Percentiles rank a stretch among this genome's conserved stretches.
These are phyloP conservation scores for Dittrichia graveolens DNA, from an alignment of 129 eudicot genomes.

Conservation along the genomic window DNA sequence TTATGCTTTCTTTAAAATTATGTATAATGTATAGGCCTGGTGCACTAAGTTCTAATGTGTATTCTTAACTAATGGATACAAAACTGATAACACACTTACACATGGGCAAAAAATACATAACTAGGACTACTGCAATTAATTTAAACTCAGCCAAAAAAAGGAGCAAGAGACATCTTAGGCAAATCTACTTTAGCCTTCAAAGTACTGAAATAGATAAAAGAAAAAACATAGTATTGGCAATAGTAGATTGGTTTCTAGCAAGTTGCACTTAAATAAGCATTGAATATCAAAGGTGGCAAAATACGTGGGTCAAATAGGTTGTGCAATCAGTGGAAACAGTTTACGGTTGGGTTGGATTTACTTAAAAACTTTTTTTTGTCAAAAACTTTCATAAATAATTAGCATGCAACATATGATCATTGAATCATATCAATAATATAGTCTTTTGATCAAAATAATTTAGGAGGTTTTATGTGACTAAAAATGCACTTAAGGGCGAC, in stretches of 20 bases:
- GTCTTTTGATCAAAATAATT: background rate
- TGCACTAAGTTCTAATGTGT: background rate
- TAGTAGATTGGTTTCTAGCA: conserved; percentile 5
- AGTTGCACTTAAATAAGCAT: background rate
- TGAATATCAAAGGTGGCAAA: background rate
- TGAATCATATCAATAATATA: background rate
- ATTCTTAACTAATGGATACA: background rate
- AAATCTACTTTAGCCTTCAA: too few relatives aligned
- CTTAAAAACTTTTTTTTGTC: background rate
- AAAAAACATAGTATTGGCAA: background rate
- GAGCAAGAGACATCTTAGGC: too few relatives aligned
- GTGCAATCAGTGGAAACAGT: background rate
- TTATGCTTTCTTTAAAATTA: background rate
- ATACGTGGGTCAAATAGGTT: background rate
- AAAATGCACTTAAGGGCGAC: background rate
- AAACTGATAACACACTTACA: background rate
- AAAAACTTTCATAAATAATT: too few relatives aligned
- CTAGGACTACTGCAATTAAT: background rate
- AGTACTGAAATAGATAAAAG: too few relatives aligned
- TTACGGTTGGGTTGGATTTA: background rate
- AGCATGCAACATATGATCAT: background rate
- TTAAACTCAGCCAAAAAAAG: background rate
- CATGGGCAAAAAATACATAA: background rate
- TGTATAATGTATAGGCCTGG: background rate
- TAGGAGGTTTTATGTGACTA: background rate